These are phyloP conservation scores for Arthrocladium fulminans DNA, from an alignment of 2,329 filamentous ascomycete genomes.

Conservation along the genomic window DNA sequence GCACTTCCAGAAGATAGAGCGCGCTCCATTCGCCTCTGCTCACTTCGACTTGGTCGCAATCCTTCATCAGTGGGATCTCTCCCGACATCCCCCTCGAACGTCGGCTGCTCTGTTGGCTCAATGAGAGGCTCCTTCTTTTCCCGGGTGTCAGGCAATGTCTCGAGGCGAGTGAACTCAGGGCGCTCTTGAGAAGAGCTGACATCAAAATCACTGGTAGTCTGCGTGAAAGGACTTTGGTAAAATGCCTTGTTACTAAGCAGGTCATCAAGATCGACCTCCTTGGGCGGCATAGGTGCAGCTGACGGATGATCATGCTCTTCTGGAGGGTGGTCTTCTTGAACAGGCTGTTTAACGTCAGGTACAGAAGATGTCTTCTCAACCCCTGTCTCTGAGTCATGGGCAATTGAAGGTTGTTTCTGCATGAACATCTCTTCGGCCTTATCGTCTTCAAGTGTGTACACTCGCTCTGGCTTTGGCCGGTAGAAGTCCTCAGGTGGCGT, in stretches of 20 bases:
- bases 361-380: neutral
- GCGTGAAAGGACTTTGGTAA: constrained; percentile 44
- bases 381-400: constrained; percentile 9
- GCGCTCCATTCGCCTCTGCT: constrained; percentile 16
- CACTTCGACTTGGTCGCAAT: constrained; percentile 7
- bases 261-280: neutral
- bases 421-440: constrained; percentile 14
- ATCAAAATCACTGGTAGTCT: constrained; percentile 40
- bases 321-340: constrained; percentile 2
- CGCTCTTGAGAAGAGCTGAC: constrained; percentile 9
- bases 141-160: constrained; percentile 2
- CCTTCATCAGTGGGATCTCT: neutral
- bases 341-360: neutral
- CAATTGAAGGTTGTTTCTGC: constrained; percentile 14
- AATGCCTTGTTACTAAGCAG: constrained; percentile 41
- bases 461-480: constrained; percentile 12
- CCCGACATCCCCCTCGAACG: neutral
- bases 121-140: neutral
- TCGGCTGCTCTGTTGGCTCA: neutral
- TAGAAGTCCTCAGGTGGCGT: neutral
- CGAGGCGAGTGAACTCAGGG: neutral
- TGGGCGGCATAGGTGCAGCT: neutral
- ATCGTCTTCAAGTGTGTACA: constrained; percentile 16
- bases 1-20: constrained; percentile 10
- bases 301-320: neutral